Evolutionary conservation across 352 stramenopile species (phyloP), one percentile per base, ranked within the genome.

Genomic region (Pythium aphanidermatum): DNA sequence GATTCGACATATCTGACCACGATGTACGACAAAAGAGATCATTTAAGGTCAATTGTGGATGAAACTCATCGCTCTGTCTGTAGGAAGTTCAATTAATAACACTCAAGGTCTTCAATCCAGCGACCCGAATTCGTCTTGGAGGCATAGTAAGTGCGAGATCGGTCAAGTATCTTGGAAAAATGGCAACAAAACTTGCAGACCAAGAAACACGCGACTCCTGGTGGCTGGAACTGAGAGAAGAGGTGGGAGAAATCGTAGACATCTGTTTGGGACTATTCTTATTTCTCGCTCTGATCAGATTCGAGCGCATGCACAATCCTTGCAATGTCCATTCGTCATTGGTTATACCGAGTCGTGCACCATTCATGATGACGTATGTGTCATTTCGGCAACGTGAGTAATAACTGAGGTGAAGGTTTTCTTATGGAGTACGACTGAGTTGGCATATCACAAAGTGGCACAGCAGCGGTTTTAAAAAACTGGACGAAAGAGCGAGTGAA

Each of bases 141-240:
- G 81, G 85, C 16, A 87, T 96, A 27, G 82, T 96, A 5, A 90
- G 85, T 19, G 74, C 82, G 7, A 64, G 86, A 5, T 92, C 82
- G 5, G 84, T 96, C 11, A 96, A 96, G 41, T 96, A 93, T 53
- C 45, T 96, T 11, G 83, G 86, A 5, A 89, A 92, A 46, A 68
- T 98, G 23, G 93, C 92, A 5, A 97, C 89, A 5, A 98, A 98
- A 42, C 60, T 98, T 7, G 95, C 87, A 0, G 96, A 99, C 64
- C 95, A 98, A 51, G 95, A 99, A 55, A 98, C 95, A 1, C 68
- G 96, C 49, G 96, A 99, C 58, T 96, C 89, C 13, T 99, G 96
- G 96, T 99, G 96, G 96, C 81, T 89, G 17, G 95, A 98, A 56
- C 73, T 99, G 5, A 77, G 96, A 24, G 95, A 98, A 73, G 95